Evolutionary conservation across 495 filamentous ascomycete genomes (phyloP).

Genomic region (Daldinia bambusicola): DNA sequence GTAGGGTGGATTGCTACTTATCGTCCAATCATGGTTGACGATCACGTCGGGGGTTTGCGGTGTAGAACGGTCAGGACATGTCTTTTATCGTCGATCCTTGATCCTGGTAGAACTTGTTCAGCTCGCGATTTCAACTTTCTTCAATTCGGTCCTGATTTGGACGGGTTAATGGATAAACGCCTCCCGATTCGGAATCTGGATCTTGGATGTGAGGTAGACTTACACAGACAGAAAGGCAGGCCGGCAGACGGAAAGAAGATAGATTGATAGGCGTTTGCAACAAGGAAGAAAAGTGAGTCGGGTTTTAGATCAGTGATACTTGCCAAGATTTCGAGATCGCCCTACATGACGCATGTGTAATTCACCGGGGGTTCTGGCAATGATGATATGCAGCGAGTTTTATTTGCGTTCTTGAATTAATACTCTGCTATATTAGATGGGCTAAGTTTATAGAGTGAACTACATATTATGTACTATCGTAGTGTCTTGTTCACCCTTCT

Average conservation of each 20-base stretch:
- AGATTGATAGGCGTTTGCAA: not conserved
- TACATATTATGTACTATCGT: too few species aligned
- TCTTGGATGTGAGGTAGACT: not conserved
- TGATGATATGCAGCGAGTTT: constrained; percentile 1
- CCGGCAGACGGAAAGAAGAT: too few species aligned
- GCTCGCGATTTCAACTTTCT: not conserved
- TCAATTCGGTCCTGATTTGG: not conserved
- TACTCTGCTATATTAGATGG: constrained; percentile 6
- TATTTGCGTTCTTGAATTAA: constrained; percentile 4
- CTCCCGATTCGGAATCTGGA: not conserved
- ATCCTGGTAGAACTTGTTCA: not conserved
- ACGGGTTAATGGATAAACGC: too few species aligned
- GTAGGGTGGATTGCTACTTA: not conserved
- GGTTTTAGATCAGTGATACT: constrained; percentile 18
- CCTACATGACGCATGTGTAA: constrained; percentile 12
- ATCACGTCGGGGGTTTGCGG: not conserved
- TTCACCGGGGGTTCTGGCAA: constrained; percentile 4
- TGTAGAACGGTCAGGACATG: constrained; percentile 7
- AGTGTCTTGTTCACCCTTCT: not conserved
- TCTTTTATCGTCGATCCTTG: constrained; percentile 12
- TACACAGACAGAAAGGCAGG: too few species aligned
- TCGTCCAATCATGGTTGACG: constrained; percentile 14
- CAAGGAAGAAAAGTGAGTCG: not conserved
- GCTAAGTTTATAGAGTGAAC: not conserved
- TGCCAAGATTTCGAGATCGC: constrained; percentile 16